Base-by-base conservation (phyloP, 2,329 filamentous ascomycete species). In the Stagonosporopsis vannaccii region DNA sequence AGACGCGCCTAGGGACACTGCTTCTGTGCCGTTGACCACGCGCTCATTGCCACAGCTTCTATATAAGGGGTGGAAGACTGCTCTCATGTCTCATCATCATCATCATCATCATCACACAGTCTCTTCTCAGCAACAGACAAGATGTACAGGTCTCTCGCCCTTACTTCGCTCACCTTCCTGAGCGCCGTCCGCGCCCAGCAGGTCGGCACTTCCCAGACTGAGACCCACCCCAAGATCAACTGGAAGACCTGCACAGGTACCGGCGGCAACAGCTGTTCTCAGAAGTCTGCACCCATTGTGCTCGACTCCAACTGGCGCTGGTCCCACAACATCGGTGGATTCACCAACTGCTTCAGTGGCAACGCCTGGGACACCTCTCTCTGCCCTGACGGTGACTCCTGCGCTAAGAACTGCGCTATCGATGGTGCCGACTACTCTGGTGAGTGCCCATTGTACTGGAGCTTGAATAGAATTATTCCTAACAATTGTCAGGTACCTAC, bases 251-350 rank as follows among this genome's bases (percentile, higher is more conserved):
- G 78, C 65, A 78, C 76, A 42, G 71, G 72, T 19, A 75, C 66
- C 15, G 76, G 76, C 15, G 72, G 73, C 51, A 73, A 43, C 48
- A 74, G 71, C 67, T 80, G 78, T 60, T 74, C 73, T 8, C 68
- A 64, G 35, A 73, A 77, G 62, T 47, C 62, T 25, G 74, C 69
- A 32, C 68, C 72, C 19, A 61, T 80, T 57, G 73, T 75, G n/a
- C 67, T 81, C 30, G 79, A 81, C 62, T 68, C 78, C 56, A 82
- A 82, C 73, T 82, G 80, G 80, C 78, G 80, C 59, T 82, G 80
- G 80, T 57, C 78, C 20, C 80, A 83, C 70, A 71, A 74, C 33
- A 75, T 68, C 46, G 68, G 62, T 48, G 78, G 78, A 37, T 80
- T 76, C 61, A 79, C 77, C 62, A 82, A 82, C 73, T 82, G 80